These are phyloP conservation scores for Lonicera japonica DNA, from an alignment of 129 eudicot species.

Conservation along the genomic window DNA sequence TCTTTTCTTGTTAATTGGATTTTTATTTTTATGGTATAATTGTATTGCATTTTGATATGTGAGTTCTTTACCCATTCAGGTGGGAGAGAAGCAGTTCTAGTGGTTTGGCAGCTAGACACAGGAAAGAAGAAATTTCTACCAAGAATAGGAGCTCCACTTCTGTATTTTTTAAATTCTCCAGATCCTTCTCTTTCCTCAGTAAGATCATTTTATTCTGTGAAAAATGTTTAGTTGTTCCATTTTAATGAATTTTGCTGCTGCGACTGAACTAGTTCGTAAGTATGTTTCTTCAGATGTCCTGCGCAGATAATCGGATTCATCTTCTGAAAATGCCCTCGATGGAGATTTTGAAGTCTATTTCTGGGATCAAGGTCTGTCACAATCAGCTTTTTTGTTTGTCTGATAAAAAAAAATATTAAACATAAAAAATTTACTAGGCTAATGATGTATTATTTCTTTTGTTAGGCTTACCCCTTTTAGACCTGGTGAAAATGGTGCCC, in stretches of 20 bases:
- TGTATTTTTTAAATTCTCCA: conserved; percentile 49
- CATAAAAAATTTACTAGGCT: neutral
- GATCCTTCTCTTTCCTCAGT: conserved; percentile 79
- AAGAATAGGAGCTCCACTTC: conserved; percentile 74
- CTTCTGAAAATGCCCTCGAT: conserved; percentile 70
- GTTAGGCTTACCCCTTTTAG: neutral
- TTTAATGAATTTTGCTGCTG: conserved; percentile 3
- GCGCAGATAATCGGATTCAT: conserved; percentile 87
- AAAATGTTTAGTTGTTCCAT: neutral
- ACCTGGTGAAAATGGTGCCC: no score
- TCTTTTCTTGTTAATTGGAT: neutral
- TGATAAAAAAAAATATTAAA: neutral
- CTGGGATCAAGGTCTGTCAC: conserved; percentile 76
- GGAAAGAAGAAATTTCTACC: conserved; percentile 85
- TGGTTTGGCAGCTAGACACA: conserved; percentile 91
- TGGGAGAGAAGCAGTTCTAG: conserved; percentile 94
- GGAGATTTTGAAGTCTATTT: conserved; percentile 76
- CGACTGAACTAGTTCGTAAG: conserved; percentile 10
- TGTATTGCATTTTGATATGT: neutral
- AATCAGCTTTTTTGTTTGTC: conserved; percentile 2
- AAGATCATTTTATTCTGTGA: conserved; percentile 12
- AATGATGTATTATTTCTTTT: neutral
- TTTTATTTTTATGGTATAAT: neutral
- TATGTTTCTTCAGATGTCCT: conserved; percentile 61
- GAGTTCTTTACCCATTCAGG: conserved; percentile 31